Evolutionary conservation across 768 basidiomycete genomes (phyloP).

Genomic region (Xanthoconium purpureum): DNA sequence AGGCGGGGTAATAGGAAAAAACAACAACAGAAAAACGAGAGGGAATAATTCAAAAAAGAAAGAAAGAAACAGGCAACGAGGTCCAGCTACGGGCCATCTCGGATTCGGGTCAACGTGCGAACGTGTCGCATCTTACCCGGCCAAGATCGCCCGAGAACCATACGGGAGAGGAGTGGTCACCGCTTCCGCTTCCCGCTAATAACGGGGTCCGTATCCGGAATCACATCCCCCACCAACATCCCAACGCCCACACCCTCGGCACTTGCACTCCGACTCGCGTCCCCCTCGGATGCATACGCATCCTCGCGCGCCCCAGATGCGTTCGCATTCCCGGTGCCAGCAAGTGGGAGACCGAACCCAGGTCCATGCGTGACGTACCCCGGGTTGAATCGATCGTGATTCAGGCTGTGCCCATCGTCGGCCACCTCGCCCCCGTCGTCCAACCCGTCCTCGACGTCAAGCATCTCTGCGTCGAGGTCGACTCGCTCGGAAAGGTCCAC

Average conservation of each 20-base stretch:
- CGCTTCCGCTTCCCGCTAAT: constrained; percentile 26
- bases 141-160: too few relatives aligned
- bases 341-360: constrained; percentile 17
- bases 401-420: constrained; percentile 10
- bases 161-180: background rate
- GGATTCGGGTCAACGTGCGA: too few relatives aligned
- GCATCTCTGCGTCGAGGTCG: constrained; percentile 29
- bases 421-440: background rate
- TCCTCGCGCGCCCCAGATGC: constrained; percentile 16
- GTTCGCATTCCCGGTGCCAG: background rate
- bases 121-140: too few relatives aligned
- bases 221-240: background rate
- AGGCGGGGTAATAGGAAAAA: background rate
- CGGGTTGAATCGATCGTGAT: constrained; percentile 1
- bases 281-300: constrained; percentile 16
- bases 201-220: constrained; percentile 5
- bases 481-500: constrained; percentile 7
- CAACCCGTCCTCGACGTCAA: constrained; percentile 18
- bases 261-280: constrained; percentile 17
- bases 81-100: background rate
- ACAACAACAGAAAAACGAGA: background rate
- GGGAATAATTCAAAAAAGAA: background rate
- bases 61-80: background rate
- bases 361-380: constrained; percentile 13
- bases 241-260: constrained; percentile 6